phyloP scores from a whole-genome alignment of 2,329 filamentous ascomycete genomes.

The Paracoccidioides lutzii region DNA sequence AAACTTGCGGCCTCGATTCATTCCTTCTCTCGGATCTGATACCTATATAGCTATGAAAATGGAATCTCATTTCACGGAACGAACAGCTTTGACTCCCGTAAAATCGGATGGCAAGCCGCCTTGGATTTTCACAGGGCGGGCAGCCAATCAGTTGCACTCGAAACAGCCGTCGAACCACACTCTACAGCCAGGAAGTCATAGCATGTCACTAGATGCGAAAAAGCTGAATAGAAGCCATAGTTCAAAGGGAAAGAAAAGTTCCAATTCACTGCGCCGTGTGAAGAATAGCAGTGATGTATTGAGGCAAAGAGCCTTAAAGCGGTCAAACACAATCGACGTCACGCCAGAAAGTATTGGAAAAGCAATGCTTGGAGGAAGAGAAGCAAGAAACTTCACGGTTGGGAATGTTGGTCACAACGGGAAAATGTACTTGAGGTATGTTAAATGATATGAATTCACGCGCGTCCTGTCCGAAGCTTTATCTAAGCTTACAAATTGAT shows the following conservation, averaged over 20 bases:
- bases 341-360: conserved; percentile 51
- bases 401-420: conserved; percentile 74
- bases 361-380: conserved; percentile 46
- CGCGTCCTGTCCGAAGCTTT: conserved; percentile 8
- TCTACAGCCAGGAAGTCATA: conserved; percentile 19
- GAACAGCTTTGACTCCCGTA: not conserved
- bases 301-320: conserved; percentile 26
- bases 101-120: not conserved
- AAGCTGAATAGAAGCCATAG: conserved; percentile 19
- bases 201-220: conserved; percentile 24
- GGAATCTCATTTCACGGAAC: not conserved
- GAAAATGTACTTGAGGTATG: conserved; percentile 68
- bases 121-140: not conserved
- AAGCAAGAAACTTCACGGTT: conserved; percentile 63
- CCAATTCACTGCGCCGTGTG: conserved; percentile 26
- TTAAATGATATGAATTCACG: conserved; percentile 6
- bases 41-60: not conserved
- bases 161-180: conserved; percentile 6
- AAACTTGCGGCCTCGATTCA: not conserved
- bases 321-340: conserved; percentile 42
- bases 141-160: not conserved
- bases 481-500: conserved; percentile 5
- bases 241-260: conserved; percentile 21
- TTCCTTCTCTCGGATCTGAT: not conserved
- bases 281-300: conserved; percentile 43